A percentile compares a stretch with the other conserved stretches of the same genome.
Evolutionary conservation across 495 filamentous ascomycete species (phyloP).

Genomic region (Coniosporium apollinis): DNA sequence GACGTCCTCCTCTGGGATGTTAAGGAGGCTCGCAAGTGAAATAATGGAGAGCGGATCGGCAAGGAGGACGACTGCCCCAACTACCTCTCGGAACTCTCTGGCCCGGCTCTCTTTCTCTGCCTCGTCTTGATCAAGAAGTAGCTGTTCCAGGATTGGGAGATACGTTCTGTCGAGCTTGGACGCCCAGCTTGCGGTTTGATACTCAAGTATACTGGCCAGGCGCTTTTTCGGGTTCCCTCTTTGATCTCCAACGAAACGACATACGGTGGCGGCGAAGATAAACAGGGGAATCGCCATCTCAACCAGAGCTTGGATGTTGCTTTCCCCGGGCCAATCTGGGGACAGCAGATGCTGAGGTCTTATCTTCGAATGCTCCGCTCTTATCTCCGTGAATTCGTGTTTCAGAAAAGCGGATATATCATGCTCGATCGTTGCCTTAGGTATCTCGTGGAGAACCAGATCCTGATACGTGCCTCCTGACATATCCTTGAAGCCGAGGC

Average conservation of each 20-base stretch:
- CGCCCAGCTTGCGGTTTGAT: conserved; percentile 4
- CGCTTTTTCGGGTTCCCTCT: conserved; percentile 6
- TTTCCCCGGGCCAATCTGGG: conserved; percentile 26
- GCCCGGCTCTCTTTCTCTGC: conserved; percentile 6
- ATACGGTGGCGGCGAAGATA: conserved; percentile 14
- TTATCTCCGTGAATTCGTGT: conserved; percentile 4
- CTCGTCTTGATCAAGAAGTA: conserved; percentile 9
- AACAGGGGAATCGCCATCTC: conserved; percentile 23
- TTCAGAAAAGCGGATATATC: conserved; percentile 24
- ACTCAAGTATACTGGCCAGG: conserved; percentile 7
- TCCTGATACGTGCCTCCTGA: conserved; percentile 6
- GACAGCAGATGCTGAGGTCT: conserved; percentile 1
- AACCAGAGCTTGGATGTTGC: conserved; percentile 18
- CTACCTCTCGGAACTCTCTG: conserved; percentile 14
- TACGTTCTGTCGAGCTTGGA: conserved; percentile 12
- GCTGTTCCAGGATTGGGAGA: conserved; percentile 13
- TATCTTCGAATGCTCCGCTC: not conserved
- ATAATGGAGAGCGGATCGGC: conserved; percentile 16
- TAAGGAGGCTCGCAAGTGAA: conserved; percentile 14
- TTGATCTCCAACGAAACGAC: conserved; percentile 10
- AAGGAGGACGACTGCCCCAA: conserved; percentile 20
- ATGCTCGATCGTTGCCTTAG: conserved; percentile 15
- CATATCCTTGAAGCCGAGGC: conserved; percentile 9
- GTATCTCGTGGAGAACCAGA: conserved; percentile 20
- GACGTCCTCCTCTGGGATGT: conserved; percentile 5